Evolutionary conservation across 176 grass and related monocot genomes (phyloP).

Genomic region (Musa schizocarpa): DNA sequence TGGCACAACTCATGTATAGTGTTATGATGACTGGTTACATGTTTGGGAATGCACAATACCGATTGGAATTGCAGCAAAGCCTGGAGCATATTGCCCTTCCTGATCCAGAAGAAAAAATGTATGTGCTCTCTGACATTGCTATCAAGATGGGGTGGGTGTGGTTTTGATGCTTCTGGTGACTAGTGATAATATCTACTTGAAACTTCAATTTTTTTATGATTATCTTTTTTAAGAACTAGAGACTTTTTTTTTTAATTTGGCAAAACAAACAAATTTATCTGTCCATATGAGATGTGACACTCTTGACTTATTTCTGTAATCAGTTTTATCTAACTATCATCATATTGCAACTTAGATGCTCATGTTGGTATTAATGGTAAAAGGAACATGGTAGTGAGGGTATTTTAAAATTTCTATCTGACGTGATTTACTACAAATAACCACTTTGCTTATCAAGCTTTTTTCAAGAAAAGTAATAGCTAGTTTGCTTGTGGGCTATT

Average conservation of each 20-base stretch:
- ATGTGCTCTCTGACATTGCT: not conserved
- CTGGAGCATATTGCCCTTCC: slow-evolving; percentile 81
- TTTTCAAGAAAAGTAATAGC: too few species aligned
- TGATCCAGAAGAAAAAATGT: slow-evolving; percentile 54
- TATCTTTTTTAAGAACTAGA: not conserved
- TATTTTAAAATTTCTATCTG: too few species aligned
- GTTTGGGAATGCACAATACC: slow-evolving; percentile 87
- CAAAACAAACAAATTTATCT: not conserved
- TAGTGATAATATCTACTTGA: too few species aligned
- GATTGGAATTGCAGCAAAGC: slow-evolving; percentile 79
- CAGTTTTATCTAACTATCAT: too few species aligned
- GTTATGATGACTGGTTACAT: slow-evolving; percentile 98
- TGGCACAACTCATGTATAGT: slow-evolving; percentile 91
- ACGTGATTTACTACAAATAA: too few species aligned
- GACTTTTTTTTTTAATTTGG: not conserved
- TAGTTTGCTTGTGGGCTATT: too few species aligned
- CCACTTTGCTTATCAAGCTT: too few species aligned
- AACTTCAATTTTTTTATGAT: not conserved
- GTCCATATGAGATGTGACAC: not conserved
- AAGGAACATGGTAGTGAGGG: too few species aligned
- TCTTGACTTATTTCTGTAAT: too few species aligned
- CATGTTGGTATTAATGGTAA: too few species aligned
- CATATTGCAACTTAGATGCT: too few species aligned
- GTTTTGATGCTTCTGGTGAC: not conserved
- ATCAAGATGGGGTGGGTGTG: not conserved